Percentiles rank a stretch among this genome's conserved stretches.
These are phyloP conservation scores for Aspergillus bertholletiae DNA, from an alignment of 495 filamentous ascomycete genomes.

Conservation along the genomic window DNA sequence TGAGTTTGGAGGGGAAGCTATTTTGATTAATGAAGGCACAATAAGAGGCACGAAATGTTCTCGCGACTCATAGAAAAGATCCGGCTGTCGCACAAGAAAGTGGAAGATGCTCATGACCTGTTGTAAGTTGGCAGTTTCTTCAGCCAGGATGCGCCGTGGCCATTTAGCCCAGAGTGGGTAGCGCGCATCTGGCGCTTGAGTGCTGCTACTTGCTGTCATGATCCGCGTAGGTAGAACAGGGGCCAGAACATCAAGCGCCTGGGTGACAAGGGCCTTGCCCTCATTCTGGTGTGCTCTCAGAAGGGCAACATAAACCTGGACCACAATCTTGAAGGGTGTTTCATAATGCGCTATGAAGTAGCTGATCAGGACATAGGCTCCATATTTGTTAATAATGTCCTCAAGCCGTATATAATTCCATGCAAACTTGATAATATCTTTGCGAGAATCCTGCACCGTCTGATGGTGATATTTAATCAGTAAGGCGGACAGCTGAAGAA, in stretches of 20 bases:
- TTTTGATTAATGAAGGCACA: constrained; percentile 82
- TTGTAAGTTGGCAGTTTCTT: constrained; percentile 95
- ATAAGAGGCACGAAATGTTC: constrained; percentile 88
- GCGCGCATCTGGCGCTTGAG: constrained; percentile 47
- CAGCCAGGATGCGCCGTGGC: constrained; percentile 84
- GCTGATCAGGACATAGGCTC: constrained; percentile 92
- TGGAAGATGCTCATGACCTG: constrained; percentile 97
- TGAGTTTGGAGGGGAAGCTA: constrained; percentile 76
- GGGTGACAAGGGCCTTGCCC: constrained; percentile 85
- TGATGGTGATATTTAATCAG: constrained; percentile 88
- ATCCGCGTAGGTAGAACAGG: constrained; percentile 80
- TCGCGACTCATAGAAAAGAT: constrained; percentile 90
- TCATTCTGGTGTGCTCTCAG: constrained; percentile 93
- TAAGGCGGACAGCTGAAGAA: constrained; percentile 90
- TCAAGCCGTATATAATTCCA: constrained; percentile 98
- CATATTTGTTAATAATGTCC: constrained; percentile 98
- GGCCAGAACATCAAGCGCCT: constrained; percentile 89
- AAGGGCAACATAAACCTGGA: constrained; percentile 87
- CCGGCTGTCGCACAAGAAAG: constrained; percentile 87
- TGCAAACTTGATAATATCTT: constrained; percentile 97
- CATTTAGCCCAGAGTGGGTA: constrained; percentile 84
- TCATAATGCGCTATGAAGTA: constrained; percentile 98
- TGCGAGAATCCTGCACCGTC: constrained; percentile 83
- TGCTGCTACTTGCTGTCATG: constrained; percentile 26
- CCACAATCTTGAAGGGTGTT: constrained; percentile 91